Evolutionary conservation across 176 grass and related monocot genomes (phyloP).

Genomic region (Oryza punctata): DNA sequence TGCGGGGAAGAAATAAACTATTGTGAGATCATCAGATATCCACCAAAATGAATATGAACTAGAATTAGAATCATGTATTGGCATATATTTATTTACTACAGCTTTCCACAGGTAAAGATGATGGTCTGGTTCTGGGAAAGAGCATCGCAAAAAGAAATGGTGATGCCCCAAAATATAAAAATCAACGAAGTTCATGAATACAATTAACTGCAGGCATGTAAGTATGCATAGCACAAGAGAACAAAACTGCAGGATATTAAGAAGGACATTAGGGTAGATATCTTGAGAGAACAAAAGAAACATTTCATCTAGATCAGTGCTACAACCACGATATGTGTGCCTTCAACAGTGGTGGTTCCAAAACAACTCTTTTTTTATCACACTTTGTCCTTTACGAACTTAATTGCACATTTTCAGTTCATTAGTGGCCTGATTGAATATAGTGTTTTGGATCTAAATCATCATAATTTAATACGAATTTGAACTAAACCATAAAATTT

Average conservation of each 20-base stretch:
- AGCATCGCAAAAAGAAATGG: constrained; percentile 5
- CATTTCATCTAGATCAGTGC: background rate
- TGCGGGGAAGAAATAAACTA: constrained; percentile 4
- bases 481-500: background rate
- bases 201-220: background rate
- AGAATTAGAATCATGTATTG: background rate
- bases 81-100: background rate
- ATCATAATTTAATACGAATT: background rate
- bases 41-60: background rate
- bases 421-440: background rate
- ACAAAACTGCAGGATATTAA: background rate
- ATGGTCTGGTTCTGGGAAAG: background rate
- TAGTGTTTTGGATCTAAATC: background rate
- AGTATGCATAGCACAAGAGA: background rate
- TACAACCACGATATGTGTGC: background rate
- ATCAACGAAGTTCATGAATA: background rate
- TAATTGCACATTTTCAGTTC: constrained; percentile 8
- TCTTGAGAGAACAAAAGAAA: constrained; percentile 7
- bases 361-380: background rate
- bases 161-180: background rate
- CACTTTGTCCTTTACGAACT: background rate
- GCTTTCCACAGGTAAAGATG: background rate
- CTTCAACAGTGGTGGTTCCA: background rate
- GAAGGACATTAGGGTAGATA: background rate
- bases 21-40: background rate